Conservation (phyloP, 140 eudicot species). For the Oenanthe javanica region DNA sequence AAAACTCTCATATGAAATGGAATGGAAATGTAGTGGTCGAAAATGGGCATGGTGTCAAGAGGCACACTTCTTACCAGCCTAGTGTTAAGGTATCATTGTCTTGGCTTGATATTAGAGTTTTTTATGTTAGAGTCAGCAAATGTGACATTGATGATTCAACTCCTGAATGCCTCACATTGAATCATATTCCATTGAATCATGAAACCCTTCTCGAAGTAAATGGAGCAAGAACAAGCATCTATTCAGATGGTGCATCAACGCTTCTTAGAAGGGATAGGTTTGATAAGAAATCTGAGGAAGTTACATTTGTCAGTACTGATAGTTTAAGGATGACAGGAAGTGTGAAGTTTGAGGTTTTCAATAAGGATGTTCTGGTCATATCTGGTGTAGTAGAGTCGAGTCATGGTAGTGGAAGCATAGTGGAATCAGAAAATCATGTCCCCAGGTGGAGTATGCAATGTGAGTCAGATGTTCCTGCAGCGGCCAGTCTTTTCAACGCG, state of each 20-base stretch:
- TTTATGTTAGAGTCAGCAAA: constrained; percentile 73
- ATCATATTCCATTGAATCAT: constrained; percentile 71
- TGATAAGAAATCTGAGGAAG: constrained; percentile 76
- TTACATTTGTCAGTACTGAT: constrained; percentile 76
- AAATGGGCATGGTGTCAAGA: constrained; percentile 36
- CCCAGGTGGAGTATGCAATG: constrained; percentile 61
- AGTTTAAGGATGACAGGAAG: constrained; percentile 70
- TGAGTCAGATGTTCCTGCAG: constrained; percentile 43
- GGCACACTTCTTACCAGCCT: constrained; percentile 36
- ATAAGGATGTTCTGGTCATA: constrained; percentile 49
- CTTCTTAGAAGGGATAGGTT: constrained; percentile 58
- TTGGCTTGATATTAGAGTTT: constrained; percentile 80
- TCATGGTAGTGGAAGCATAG: constrained; percentile 39
- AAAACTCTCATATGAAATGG: constrained; percentile 34
- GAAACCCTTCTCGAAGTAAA: constrained; percentile 86
- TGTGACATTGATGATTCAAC: constrained; percentile 65
- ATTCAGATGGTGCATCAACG: constrained; percentile 56
- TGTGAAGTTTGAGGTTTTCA: constrained; percentile 72
- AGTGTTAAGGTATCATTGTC: constrained; percentile 34
- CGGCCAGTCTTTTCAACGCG: constrained; percentile 41
- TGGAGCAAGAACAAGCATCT: constrained; percentile 53
- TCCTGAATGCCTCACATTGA: constrained; percentile 66
- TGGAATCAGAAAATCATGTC: constrained; percentile 29
- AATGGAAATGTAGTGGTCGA: constrained; percentile 29
- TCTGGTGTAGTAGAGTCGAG: constrained; percentile 52